Base-by-base conservation (phyloP, 768 basidiomycete species). In the Boletus rubescentipes region DNA sequence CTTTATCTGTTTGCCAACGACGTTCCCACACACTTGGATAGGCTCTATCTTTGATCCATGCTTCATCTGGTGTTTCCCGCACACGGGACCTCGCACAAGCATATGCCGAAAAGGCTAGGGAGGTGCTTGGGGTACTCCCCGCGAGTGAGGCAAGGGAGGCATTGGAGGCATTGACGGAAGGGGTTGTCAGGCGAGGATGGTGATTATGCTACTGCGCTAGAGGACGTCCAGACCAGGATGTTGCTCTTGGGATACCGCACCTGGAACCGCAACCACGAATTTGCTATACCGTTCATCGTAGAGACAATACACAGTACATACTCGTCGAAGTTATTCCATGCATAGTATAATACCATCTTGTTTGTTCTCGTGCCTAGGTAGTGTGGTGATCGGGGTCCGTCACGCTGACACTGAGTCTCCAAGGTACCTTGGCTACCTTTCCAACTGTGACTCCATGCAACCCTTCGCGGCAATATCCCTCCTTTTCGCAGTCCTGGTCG, bases 61-160 rank as follows among this genome's bases (percentile, higher is more conserved):
- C 76, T 23, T 90, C 89, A 12, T 83, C 86, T 12, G 93, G 90
- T 12, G 75, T 95, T 31, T 80, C 87, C 54, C 84, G 89, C 32
- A 97, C 94, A 7, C 79, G 83, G 12, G 78, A 81, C 36, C 84
- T 98, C 21, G 95, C 95, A 6, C 72, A 73, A 39, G 72, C 76
- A 20, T 91, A 97, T 63, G 90, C 90, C 0, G 78, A 82, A 36
- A 86, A 85, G 64, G 95, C 95, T 16, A 79, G 81, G 35, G 84
- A 88, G 56, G 81, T 82, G 15, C 75, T 97, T 15, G 72, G 70
- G 31, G 68, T 78, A 7, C 77, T 98, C 49, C 95, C 95, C 8
- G 86, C 89, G 57, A 91, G 88, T 61, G 87, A 91, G 54, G 85
- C 90, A 30, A 85, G 83, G 68, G 73, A 75, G 26, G 93, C 89